Conservation (phyloP, 169 alveolate genomes). For the Eimeria sp. region DNA sequence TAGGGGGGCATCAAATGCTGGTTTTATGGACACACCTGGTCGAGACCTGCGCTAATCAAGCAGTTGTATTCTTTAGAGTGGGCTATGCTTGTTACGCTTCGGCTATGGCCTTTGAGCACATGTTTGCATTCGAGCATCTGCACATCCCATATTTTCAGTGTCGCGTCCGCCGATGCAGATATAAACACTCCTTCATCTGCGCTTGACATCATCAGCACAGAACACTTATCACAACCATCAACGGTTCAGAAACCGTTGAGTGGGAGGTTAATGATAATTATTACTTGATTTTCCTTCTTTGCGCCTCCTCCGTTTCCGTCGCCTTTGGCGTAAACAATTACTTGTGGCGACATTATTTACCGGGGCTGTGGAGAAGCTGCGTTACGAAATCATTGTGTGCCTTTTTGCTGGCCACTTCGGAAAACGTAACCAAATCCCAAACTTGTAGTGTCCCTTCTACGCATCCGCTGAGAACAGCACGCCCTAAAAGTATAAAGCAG, state of each 20-base stretch:
- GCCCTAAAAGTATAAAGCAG: neutral
- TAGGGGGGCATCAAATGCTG: neutral
- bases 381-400: constrained; percentile 50
- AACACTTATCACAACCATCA: neutral
- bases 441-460: constrained; percentile 32
- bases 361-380: constrained; percentile 41
- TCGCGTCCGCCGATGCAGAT: constrained; percentile 73
- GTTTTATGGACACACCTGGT: constrained; percentile 26
- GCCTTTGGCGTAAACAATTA: too few relatives aligned
- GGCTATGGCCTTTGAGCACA: constrained; percentile 53
- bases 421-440: constrained; percentile 48
- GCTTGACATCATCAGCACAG: neutral
- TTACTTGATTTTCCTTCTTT: neutral
- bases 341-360: neutral
- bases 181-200: constrained; percentile 58
- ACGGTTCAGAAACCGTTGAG: neutral
- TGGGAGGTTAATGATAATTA: neutral
- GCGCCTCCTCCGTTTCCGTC: too few relatives aligned
- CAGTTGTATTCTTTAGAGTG: constrained; percentile 59
- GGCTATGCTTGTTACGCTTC: constrained; percentile 59
- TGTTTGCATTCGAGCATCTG: constrained; percentile 27
- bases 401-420: constrained; percentile 44
- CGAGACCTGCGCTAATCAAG: constrained; percentile 77
- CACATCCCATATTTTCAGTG: constrained; percentile 55
- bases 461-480: constrained; percentile 25